Evolutionary conservation across 2,329 filamentous ascomycete genomes (phyloP).

Genomic region (Stachybotrys elegans): DNA sequence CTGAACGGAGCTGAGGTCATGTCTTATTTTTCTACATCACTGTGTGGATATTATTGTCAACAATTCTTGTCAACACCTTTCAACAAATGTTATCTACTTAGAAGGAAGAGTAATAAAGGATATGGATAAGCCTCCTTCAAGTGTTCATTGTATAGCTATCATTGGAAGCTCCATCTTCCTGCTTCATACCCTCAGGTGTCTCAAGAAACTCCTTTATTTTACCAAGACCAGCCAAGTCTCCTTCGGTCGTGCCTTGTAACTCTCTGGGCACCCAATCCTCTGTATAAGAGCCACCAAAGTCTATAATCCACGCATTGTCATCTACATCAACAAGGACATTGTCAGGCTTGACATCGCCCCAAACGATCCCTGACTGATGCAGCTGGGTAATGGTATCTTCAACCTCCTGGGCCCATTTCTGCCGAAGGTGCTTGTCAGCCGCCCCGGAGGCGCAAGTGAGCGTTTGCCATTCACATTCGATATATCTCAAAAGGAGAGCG

Average conservation of each 20-base stretch:
- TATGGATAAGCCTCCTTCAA: too few species aligned
- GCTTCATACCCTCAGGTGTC: too few species aligned
- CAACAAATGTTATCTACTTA: too few species aligned
- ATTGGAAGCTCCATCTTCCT: too few species aligned
- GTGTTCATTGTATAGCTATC: too few species aligned
- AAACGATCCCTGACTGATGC: constrained; percentile 13
- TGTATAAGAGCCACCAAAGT: constrained; percentile 24
- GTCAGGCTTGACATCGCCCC: constrained; percentile 24
- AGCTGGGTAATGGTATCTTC: constrained; percentile 6
- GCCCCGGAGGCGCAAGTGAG: constrained; percentile 6
- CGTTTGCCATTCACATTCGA: constrained; percentile 7
- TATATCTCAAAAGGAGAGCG: constrained; percentile 13
- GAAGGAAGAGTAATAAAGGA: too few species aligned
- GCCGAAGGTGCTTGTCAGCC: background rate
- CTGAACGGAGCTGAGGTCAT: too few species aligned
- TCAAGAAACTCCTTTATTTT: constrained; percentile 1
- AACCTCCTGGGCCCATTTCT: constrained; percentile 15
- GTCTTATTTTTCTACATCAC: too few species aligned
- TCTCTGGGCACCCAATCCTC: constrained; percentile 21
- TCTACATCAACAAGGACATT: constrained; percentile 23
- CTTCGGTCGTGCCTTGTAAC: constrained; percentile 16
- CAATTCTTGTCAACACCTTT: too few species aligned
- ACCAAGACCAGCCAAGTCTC: constrained; percentile 10
- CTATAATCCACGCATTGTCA: constrained; percentile 24
- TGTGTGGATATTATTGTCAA: too few species aligned